These are phyloP conservation scores for Mediolabrus comicus DNA, from an alignment of 108 stramenopile species.

Conservation along the genomic window DNA sequence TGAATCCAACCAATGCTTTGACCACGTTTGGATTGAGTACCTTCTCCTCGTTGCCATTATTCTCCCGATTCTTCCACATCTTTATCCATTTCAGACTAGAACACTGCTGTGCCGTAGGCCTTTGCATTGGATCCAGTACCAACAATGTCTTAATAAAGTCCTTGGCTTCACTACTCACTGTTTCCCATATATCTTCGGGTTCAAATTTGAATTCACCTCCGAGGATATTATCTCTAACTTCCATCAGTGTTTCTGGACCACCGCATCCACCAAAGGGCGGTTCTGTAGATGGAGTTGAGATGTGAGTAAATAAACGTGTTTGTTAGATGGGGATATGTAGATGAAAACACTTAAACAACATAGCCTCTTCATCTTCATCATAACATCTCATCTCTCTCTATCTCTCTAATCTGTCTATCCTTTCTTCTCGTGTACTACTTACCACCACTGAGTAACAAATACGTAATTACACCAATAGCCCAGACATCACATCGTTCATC, in stretches of 20 bases:
- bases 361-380: too few species aligned
- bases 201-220: constrained; percentile 62
- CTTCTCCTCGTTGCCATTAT: constrained; percentile 44
- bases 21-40: constrained; percentile 77
- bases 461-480: constrained; percentile 87
- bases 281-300: too few species aligned
- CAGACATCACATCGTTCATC: constrained; percentile 89
- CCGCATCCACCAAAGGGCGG: constrained; percentile 89
- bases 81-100: constrained; percentile 85
- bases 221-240: constrained; percentile 76
- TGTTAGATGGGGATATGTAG: too few species aligned
- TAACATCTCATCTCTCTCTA: too few species aligned
- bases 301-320: too few species aligned
- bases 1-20: constrained; percentile 78
- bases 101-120: constrained; percentile 87
- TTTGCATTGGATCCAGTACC: constrained; percentile 77
- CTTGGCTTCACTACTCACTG: constrained; percentile 75
- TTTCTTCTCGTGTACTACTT: too few species aligned
- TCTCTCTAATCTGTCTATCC: too few species aligned
- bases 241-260: constrained; percentile 80
- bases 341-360: too few species aligned
- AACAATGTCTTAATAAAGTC: constrained; percentile 85
- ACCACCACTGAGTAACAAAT: constrained; percentile 78
- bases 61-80: constrained; percentile 62
- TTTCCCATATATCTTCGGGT: constrained; percentile 77